Conservation (phyloP, 1,284 basidiomycete genomes). For the Phlebopus sp. region DNA sequence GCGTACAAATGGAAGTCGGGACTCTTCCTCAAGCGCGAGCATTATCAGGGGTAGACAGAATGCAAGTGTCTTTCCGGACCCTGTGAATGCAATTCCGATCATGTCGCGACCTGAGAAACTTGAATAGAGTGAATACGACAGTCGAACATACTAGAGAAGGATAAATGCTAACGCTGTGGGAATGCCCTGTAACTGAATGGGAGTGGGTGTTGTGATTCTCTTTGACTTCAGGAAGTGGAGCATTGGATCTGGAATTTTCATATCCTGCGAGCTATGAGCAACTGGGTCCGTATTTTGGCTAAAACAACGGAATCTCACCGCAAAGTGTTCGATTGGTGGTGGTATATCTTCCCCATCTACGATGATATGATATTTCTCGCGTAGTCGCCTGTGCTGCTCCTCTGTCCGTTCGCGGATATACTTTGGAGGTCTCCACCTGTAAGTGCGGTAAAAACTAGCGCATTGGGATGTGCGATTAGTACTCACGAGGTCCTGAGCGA, state of each 20-base stretch:
- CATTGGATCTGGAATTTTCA: conserved; percentile 92
- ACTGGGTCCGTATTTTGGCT: conserved; percentile 4
- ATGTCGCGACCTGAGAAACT: conserved; percentile 90
- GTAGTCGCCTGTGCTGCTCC: conserved; percentile 70
- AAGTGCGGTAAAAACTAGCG: conserved; percentile 5
- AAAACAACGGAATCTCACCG: conserved; percentile 44
- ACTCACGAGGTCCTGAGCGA: conserved; percentile 78
- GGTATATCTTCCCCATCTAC: conserved; percentile 92
- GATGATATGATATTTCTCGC: conserved; percentile 91
- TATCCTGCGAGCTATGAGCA: conserved; percentile 61
- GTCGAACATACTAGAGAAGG: neutral
- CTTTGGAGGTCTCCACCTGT: conserved; percentile 84
- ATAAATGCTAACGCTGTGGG: conserved; percentile 75
- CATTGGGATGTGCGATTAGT: neutral
- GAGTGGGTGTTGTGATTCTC: conserved; percentile 86
- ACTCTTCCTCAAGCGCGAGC: conserved; percentile 92
- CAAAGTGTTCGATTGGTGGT: conserved; percentile 90
- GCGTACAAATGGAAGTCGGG: conserved; percentile 82
- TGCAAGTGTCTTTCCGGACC: conserved; percentile 88
- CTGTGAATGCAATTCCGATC: conserved; percentile 95
- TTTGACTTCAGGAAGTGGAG: conserved; percentile 82
- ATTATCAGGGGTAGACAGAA: conserved; percentile 95
- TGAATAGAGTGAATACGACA: conserved; percentile 8
- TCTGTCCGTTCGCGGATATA: conserved; percentile 75
- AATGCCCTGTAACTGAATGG: conserved; percentile 96